Percentiles rank a stretch among this genome's conserved stretches.
Evolutionary conservation across 2,329 filamentous ascomycete genomes (phyloP).

Genomic region (Myriangium duriaei): DNA sequence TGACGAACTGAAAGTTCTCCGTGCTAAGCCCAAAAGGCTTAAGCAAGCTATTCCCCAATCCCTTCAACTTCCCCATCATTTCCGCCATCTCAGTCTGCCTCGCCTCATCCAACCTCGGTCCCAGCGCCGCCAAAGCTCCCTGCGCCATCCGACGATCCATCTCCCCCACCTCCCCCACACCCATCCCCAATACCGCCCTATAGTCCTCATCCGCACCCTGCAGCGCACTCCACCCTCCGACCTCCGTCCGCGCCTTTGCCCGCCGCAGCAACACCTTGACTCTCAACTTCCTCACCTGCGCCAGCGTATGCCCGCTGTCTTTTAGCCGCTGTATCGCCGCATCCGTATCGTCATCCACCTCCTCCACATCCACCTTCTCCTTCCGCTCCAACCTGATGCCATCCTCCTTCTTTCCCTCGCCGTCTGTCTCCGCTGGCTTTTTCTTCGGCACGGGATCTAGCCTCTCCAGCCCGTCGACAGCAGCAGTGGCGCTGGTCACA

Average conservation of each 20-base stretch:
- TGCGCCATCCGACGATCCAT: constrained; percentile 58
- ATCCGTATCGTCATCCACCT: constrained; percentile 35
- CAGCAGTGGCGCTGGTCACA: constrained; percentile 57
- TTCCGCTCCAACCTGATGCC: constrained; percentile 10
- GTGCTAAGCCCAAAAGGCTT: constrained; percentile 91
- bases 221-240: constrained; percentile 67
- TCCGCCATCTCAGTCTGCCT: constrained; percentile 83
- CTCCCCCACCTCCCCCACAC: constrained; percentile 46
- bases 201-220: constrained; percentile 74
- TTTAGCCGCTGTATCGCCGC: constrained; percentile 32
- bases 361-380: constrained; percentile 29
- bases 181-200: constrained; percentile 41
- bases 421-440: constrained; percentile 14
- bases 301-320: constrained; percentile 30
- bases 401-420: constrained; percentile 13
- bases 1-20: constrained; percentile 85
- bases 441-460: constrained; percentile 35
- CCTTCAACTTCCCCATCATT: constrained; percentile 95
- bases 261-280: constrained; percentile 73
- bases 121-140: constrained; percentile 52
- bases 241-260: constrained; percentile 57
- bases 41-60: constrained; percentile 79
- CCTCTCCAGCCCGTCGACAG: constrained; percentile 59
- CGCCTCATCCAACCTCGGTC: constrained; percentile 57
- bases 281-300: constrained; percentile 64